Evolutionary conservation across 331 rosid species (phyloP), one percentile per base, ranked within the genome.

Genomic region (Arachis monticola): DNA sequence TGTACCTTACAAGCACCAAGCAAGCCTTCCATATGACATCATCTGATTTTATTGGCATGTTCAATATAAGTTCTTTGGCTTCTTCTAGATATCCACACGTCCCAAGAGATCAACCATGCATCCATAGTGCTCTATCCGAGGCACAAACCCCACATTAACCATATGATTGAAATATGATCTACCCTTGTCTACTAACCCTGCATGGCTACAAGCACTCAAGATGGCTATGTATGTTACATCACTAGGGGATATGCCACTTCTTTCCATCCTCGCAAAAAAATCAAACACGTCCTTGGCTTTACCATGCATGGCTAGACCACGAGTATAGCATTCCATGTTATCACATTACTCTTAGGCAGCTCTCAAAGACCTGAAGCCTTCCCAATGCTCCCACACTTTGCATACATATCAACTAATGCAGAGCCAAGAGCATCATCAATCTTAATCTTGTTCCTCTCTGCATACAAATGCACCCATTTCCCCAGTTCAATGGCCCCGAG

Each of bases 71-170:
- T 69, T 83, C 74, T 67, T 88, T 82, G 2, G 91, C 90, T 66
- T 90, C 93, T 84, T 86, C 75, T 40, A 90, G 81, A 72, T 63
- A 57, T 17, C 91, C 90, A 90, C 93, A 13, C 91, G 87, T 22
- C 93, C 91, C 6, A 90, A 56, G 30, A 88, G 85, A 65, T 90
- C 93, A 46, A 90, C 90, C 96, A 90, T 83, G 69, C 96, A 90
- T 9, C 88, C 87, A 64, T 90, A 88, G 77, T 88, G 96, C 63
- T 90, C 87, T 30, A 88, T 67, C 61, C 83, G 84, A 51, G 93
- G 90, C 84, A 79, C 77, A 27, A 88, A 62, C 48, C 91, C 79
- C 38, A 35, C 51, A 70, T 67, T 65, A 56, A 86, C 75, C 96
- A 90, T 88, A 27, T 81, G 80, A 56, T 73, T 81, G 64, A 90